Evolutionary conservation across 139 green algal species (phyloP), one percentile per base, ranked within the genome.

Genomic region (Chlamydomonas asymmetrica): DNA sequence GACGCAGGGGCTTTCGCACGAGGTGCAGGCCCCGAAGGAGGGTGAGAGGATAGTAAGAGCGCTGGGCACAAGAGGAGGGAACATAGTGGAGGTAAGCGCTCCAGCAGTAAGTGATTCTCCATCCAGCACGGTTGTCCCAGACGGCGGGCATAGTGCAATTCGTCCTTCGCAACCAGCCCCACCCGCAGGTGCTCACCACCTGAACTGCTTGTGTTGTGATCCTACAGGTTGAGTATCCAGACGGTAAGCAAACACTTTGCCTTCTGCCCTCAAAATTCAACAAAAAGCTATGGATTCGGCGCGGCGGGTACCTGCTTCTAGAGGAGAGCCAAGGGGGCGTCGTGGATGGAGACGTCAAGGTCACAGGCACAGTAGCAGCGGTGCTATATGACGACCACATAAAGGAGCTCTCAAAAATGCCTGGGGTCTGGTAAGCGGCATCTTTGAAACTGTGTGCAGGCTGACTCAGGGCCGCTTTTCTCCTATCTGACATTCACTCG

Each of bases 251-350:
- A 4, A 88, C 87, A 13, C 71, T 95, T 31, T 79, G 74, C 43
- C 56, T 96, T 29, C 85, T 96, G 78, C 91, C 91, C 5, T 82
- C 87, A 1, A 84, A 84, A 43, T 96, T 96, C 71, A 89, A 93
- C 79, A 92, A 91, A 54, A 94, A 93, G 76, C 75, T 96, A 54
- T 96, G 89, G 89, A 86, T 96, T 7, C 80, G 82, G 25, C 82
- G 85, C 10, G 91, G 91, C 37, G 88, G 82, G 29, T 95, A 70
- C 67, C 27, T 94, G 0, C 76, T 95, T 2, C 67, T 94, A 0
- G 82, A 92, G 43, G 66, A 83, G 37, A 61, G 54, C 39, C 18
- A 75, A 34, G 34, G 66, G 27, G 35, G 59, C 20, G 64, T 23
- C n/a, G 57, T 48, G 16, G 72, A 22, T 52, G 50, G 4, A 2